Conservation (phyloP, 2,329 filamentous ascomycete genomes). For the Lachnellula subtilissima region DNA sequence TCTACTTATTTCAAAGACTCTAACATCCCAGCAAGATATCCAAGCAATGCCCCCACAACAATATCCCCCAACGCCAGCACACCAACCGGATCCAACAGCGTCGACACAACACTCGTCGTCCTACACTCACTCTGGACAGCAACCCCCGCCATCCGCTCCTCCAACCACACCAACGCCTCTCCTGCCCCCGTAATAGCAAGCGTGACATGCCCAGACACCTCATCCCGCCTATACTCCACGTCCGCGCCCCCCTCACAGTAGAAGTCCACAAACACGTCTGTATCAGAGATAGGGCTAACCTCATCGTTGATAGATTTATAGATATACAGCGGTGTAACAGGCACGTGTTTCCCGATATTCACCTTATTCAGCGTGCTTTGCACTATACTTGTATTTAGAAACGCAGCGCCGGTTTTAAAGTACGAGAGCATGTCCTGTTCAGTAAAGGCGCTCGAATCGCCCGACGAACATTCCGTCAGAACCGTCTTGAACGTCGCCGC, state of each 20-base stretch:
- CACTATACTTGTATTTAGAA: conserved; percentile 6
- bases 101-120: background rate
- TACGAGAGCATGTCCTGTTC: conserved; percentile 37
- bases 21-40: too few relatives aligned
- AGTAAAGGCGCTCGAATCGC: conserved; percentile 27
- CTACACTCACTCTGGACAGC: background rate
- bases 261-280: conserved; percentile 37
- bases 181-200: conserved; percentile 34
- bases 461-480: conserved; percentile 23
- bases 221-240: conserved; percentile 42
- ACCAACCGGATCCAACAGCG: too few relatives aligned
- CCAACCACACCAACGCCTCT: conserved; percentile 31
- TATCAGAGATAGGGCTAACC: conserved; percentile 38
- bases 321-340: conserved; percentile 42
- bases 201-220: conserved; percentile 37
- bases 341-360: conserved; percentile 27
- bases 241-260: conserved; percentile 39
- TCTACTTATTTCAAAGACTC: too few relatives aligned
- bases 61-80: too few relatives aligned
- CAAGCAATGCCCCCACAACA: too few relatives aligned
- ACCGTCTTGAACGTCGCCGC: conserved; percentile 31
- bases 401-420: conserved; percentile 35
- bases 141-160: conserved; percentile 9
- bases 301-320: conserved; percentile 47
- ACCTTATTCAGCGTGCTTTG: background rate